Conservation (phyloP, 148 eudicot genomes). For the Dysphania ambrosioides region DNA sequence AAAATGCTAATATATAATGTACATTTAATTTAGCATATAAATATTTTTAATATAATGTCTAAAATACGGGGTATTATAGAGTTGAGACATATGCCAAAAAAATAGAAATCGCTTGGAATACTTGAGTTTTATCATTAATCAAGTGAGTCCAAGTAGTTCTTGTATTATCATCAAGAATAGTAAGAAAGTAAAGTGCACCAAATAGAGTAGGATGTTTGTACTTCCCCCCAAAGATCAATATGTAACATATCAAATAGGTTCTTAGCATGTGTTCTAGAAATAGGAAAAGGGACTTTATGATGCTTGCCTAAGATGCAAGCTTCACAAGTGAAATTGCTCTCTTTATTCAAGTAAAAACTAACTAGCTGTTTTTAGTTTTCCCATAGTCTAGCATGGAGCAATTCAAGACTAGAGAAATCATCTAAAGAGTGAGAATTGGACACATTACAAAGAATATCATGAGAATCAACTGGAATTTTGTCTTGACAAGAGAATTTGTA, state of each 20-base stretch:
- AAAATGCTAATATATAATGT: no score
- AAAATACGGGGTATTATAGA: no score
- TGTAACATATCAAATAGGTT: not conserved
- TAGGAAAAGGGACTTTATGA: not conserved
- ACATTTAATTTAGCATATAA: no score
- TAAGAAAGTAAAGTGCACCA: not conserved
- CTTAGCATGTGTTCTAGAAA: not conserved
- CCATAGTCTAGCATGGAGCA: not conserved
- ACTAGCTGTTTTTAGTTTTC: not conserved
- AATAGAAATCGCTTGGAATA: fast-evolving
- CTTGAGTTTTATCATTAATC: not conserved
- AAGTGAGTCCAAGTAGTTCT: not conserved
- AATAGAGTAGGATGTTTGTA: not conserved
- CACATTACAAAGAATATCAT: no score
- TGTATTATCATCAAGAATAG: not conserved
- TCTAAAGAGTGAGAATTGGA: no score
- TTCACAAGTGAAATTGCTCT: not conserved
- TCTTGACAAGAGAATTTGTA: no score
- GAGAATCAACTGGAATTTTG: no score
- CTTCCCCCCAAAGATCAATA: not conserved
- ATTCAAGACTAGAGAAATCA: not conserved
- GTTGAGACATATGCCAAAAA: not conserved
- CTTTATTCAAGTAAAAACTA: not conserved
- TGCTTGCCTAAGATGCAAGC: not conserved
- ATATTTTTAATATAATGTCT: no score